Conservation (phyloP, 768 basidiomycete genomes). For the Leccinum variicolor region DNA sequence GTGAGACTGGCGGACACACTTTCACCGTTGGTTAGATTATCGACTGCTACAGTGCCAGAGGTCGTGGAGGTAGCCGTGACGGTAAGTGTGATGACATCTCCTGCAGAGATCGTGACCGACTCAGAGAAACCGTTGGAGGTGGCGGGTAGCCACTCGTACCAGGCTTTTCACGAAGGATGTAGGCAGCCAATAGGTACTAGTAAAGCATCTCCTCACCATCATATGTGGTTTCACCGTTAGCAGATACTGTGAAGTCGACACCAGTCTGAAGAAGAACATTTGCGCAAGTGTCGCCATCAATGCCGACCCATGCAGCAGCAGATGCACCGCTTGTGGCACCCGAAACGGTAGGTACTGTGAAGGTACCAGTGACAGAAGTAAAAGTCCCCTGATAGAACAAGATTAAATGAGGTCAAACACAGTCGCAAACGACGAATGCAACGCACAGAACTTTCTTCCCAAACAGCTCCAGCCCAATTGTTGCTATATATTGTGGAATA, state of each 20-base stretch:
- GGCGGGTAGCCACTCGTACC: conserved; percentile 11
- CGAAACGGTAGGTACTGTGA: conserved; percentile 3
- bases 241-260: background rate
- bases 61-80: background rate
- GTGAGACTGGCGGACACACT: background rate
- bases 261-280: conserved; percentile 7
- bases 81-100: conserved; percentile 5
- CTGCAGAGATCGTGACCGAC: conserved; percentile 2
- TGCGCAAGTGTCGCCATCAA: conserved; percentile 3
- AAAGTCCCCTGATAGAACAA: conserved; percentile 5
- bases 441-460: background rate
- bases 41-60: background rate
- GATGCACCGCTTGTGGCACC: background rate
- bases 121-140: background rate
- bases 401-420: background rate
- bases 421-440: background rate
- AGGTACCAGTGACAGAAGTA: conserved; percentile 5
- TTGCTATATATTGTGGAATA: background rate
- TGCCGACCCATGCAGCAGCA: conserved; percentile 12
- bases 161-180: background rate
- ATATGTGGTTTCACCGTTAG: background rate
- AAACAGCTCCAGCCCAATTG: conserved; percentile 14
- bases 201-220: no score
- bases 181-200: no score
- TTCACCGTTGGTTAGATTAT: background rate